phyloP scores from a whole-genome alignment of 1,139 yeast species.

The Candida tropicalis region DNA sequence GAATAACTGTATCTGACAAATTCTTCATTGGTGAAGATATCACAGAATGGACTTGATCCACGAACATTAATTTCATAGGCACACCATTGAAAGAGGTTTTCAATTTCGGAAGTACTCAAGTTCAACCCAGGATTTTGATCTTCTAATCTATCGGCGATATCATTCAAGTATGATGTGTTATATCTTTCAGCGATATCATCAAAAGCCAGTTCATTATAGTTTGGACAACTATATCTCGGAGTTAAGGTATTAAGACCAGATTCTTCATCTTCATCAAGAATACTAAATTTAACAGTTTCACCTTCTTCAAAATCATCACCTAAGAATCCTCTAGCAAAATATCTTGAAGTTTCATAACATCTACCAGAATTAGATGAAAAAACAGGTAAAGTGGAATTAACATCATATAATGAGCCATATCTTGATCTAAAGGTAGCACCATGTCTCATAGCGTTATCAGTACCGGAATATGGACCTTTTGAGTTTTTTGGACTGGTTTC shows the following conservation, averaged over 20 bases:
- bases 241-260: slow-evolving; percentile 42
- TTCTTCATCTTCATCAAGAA: slow-evolving; percentile 28
- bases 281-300: slow-evolving; percentile 24
- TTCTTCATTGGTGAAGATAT: slow-evolving; percentile 53
- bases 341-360: slow-evolving; percentile 31
- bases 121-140: slow-evolving; percentile 33
- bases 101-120: slow-evolving; percentile 44
- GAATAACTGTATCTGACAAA: slow-evolving; percentile 37
- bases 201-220: slow-evolving; percentile 21
- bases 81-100: slow-evolving; percentile 45
- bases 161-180: slow-evolving; percentile 29
- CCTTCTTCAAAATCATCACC: slow-evolving; percentile 28
- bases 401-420: slow-evolving; percentile 31
- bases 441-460: slow-evolving; percentile 34
- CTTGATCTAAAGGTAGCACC: slow-evolving; percentile 37
- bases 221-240: slow-evolving; percentile 29
- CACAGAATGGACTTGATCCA: slow-evolving; percentile 52
- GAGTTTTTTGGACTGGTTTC: slow-evolving; percentile 35
- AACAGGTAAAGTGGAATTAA: slow-evolving; percentile 27
- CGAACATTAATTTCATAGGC: slow-evolving; percentile 57
- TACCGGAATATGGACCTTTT: slow-evolving; percentile 31
- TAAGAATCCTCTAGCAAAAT: slow-evolving; percentile 38
- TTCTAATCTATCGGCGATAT: slow-evolving; percentile 41
- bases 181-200: slow-evolving; percentile 14
- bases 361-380: slow-evolving; percentile 38